Percentiles rank a stretch among this genome's conserved stretches.
These are phyloP conservation scores for Rhododendron williamsianum DNA, from an alignment of 148 eudicot genomes.

Conservation along the genomic window DNA sequence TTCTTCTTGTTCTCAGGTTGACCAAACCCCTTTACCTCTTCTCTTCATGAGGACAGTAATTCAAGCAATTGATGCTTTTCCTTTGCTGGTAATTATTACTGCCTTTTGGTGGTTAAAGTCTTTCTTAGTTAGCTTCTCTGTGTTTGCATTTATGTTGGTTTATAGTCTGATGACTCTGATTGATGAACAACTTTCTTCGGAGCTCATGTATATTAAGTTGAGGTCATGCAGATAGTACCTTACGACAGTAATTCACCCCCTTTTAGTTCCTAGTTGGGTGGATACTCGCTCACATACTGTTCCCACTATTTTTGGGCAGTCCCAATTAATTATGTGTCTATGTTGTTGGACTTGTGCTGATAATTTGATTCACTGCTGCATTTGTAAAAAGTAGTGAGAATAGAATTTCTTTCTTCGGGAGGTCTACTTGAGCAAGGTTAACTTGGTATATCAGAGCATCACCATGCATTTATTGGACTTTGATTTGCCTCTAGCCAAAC, in stretches of 20 bases:
- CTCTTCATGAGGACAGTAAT: constrained; percentile 96
- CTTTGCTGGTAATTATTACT: constrained; percentile 55
- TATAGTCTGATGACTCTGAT: background rate
- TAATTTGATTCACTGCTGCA: no score
- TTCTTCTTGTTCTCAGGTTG: constrained; percentile 43
- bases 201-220: background rate
- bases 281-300: background rate
- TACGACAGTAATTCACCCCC: no score
- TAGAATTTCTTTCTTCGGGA: background rate
- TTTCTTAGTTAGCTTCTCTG: background rate
- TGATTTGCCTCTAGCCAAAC: background rate
- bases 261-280: background rate
- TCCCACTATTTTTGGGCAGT: background rate
- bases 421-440: background rate
- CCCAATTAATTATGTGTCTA: background rate
- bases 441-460: background rate
- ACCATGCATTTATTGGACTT: background rate
- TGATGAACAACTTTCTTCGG: background rate
- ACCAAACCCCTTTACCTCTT: constrained; percentile 80
- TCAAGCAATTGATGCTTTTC: constrained; percentile 90
- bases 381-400: no score
- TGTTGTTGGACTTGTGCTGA: no score
- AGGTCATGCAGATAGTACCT: no score
- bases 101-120: background rate
- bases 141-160: background rate